These are phyloP conservation scores for Psilocybe sp. DNA, from an alignment of 768 basidiomycete genomes.

Conservation along the genomic window DNA sequence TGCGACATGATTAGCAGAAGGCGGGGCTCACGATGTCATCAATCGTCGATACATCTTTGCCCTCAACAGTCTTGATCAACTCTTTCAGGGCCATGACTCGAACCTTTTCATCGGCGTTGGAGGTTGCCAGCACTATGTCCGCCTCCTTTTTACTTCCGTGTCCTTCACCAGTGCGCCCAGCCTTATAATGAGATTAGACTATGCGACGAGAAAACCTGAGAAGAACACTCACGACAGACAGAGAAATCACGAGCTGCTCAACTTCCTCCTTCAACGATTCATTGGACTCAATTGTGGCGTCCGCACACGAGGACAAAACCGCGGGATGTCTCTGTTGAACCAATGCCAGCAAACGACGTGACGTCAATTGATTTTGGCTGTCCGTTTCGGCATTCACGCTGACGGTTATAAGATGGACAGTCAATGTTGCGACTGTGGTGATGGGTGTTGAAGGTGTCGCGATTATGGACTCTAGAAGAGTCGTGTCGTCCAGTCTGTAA, in stretches of 20 bases:
- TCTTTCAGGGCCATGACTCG: conserved; percentile 59
- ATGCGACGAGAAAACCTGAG: not conserved
- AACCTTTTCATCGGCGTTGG: conserved; percentile 57
- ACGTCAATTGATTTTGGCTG: conserved; percentile 11
- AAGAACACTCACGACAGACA: conserved; percentile 48
- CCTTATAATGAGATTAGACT: not conserved
- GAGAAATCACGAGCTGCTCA: conserved; percentile 55
- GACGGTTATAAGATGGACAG: conserved; percentile 24
- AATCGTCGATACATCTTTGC: conserved; percentile 26
- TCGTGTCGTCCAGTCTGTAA: conserved; percentile 31
- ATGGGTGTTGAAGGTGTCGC: conserved; percentile 29
- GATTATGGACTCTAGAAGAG: conserved; percentile 38
- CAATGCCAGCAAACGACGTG: conserved; percentile 46
- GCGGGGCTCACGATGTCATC: conserved; percentile 40
- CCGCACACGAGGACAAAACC: conserved; percentile 40
- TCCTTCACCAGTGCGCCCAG: not conserved
- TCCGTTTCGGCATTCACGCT: conserved; percentile 22
- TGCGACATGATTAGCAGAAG: not conserved
- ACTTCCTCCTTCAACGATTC: conserved; percentile 37
- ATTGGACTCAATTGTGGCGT: conserved; percentile 32
- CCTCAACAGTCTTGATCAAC: conserved; percentile 39
- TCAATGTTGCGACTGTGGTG: conserved; percentile 28
- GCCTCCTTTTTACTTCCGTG: conserved; percentile 14
- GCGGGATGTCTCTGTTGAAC: conserved; percentile 67
- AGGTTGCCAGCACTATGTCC: conserved; percentile 53